Conservation (phyloP, 768 basidiomycete genomes). For the Auricularia sp. region DNA sequence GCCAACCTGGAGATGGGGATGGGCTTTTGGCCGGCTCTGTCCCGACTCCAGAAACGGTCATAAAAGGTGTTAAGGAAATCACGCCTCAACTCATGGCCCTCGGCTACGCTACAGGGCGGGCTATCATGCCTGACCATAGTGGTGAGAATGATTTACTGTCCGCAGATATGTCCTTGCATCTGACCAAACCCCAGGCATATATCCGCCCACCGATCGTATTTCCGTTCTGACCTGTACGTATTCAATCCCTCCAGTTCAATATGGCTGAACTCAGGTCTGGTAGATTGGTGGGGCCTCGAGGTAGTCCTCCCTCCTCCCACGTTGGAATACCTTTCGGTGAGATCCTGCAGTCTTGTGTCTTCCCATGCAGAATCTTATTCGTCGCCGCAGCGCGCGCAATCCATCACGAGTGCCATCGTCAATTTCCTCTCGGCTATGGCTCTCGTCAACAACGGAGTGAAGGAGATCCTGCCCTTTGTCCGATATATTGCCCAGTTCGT, state of each 20-base stretch:
- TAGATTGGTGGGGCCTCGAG: constrained; percentile 91
- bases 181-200: no score
- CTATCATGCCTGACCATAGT: no score
- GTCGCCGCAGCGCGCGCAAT: constrained; percentile 36
- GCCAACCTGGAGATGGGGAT: no score
- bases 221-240: constrained; percentile 68
- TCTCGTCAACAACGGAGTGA: constrained; percentile 58
- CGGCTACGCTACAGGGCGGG: no score
- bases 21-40: no score
- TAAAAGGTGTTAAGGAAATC: no score
- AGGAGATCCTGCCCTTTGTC: constrained; percentile 75
- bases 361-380: no score
- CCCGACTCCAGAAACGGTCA: no score
- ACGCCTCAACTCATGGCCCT: no score
- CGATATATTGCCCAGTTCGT: constrained; percentile 74
- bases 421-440: constrained; percentile 68
- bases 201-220: constrained; percentile 67
- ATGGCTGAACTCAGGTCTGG: background rate
- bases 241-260: background rate
- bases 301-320: constrained; percentile 66
- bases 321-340: constrained; percentile 39
- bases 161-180: no score
- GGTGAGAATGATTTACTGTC: no score
- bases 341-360: no score
- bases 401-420: constrained; percentile 51